Percentiles rank a stretch among this genome's conserved stretches.
These are phyloP conservation scores for Diutina mesorugosa DNA, from an alignment of 1,139 yeast genomes.

Conservation along the genomic window DNA sequence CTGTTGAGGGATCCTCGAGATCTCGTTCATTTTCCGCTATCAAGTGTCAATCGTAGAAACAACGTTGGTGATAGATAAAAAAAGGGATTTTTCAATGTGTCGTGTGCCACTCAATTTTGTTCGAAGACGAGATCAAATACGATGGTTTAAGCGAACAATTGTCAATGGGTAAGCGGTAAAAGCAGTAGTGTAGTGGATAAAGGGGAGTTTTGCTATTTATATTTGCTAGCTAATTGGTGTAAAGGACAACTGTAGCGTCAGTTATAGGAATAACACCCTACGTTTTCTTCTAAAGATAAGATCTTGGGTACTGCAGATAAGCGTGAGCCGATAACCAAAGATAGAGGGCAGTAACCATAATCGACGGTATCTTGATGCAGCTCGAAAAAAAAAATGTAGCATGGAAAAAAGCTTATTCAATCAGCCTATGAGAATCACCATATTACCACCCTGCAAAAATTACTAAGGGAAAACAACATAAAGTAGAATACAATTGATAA, in stretches of 20 bases:
- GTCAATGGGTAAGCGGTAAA: too few species aligned
- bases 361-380: neutral
- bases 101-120: neutral
- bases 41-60: neutral
- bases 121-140: neutral
- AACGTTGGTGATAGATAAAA: neutral
- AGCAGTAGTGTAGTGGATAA: neutral
- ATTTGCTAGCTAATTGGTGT: neutral
- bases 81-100: neutral
- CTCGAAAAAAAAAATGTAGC: neutral
- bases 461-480: too few species aligned
- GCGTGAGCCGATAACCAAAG: neutral
- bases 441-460: neutral
- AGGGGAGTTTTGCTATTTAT: too few species aligned
- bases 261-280: neutral
- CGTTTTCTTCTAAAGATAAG: neutral
- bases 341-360: neutral
- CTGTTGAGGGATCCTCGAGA: neutral
- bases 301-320: neutral
- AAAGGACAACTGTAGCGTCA: neutral
- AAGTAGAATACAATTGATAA: too few species aligned
- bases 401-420: neutral
- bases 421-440: neutral
- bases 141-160: neutral
- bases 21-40: neutral